These are phyloP conservation scores for Gomphus sp. DNA, from an alignment of 1,284 basidiomycete species.

Conservation along the genomic window DNA sequence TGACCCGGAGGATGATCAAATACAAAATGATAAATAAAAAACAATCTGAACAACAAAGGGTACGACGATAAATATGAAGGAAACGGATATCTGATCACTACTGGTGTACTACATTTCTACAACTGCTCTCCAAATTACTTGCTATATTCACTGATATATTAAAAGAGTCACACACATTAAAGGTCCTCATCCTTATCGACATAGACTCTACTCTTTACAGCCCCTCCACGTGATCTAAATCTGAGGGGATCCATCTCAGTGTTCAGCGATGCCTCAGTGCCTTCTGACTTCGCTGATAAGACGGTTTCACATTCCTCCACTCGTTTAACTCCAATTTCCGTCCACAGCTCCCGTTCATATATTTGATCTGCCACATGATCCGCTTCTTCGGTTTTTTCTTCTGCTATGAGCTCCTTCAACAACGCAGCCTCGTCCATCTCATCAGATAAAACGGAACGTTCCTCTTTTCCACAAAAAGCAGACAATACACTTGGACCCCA, in stretches of 20 bases:
- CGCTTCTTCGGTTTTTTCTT: background rate
- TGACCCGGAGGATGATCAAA: slow-evolving; percentile 18
- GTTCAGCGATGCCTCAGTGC: background rate
- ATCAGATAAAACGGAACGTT: background rate
- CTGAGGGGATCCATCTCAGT: background rate
- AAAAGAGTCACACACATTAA: background rate
- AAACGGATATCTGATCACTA: too few relatives aligned
- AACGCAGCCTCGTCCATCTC: background rate
- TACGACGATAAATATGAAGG: too few relatives aligned
- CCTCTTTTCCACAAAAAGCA: background rate
- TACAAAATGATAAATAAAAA: too few relatives aligned
- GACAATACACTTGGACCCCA: background rate
- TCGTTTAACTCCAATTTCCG: background rate
- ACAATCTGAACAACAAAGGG: too few relatives aligned
- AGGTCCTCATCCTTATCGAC: slow-evolving; percentile 1
- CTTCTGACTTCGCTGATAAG: background rate
- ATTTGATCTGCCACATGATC: background rate
- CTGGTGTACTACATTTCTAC: too few relatives aligned
- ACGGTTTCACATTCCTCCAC: background rate
- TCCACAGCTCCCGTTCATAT: background rate
- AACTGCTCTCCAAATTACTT: too few relatives aligned
- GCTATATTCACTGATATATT: too few relatives aligned
- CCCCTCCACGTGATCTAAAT: background rate
- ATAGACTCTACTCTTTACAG: background rate
- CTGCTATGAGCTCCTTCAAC: background rate